phyloP scores from a whole-genome alignment of 1,139 yeast genomes.

The Taphrina populina region DNA sequence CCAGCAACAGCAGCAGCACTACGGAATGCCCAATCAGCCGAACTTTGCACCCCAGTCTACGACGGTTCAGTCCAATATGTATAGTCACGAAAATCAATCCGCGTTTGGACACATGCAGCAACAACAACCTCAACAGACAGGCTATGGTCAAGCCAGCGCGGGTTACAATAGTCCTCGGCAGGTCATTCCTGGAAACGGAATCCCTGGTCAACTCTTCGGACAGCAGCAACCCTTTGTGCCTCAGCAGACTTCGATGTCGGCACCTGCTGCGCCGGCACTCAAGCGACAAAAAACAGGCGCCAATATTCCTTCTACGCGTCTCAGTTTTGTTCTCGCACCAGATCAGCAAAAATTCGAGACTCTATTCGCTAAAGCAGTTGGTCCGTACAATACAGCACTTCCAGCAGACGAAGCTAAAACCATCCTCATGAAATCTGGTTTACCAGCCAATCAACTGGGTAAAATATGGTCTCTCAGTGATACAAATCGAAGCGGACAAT shows the following conservation, averaged over 20 bases:
- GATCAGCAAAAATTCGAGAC: slow-evolving; percentile 86
- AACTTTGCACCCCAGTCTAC: too few relatives aligned
- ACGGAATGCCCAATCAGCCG: too few relatives aligned
- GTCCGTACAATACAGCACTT: slow-evolving; percentile 59
- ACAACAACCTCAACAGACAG: too few relatives aligned
- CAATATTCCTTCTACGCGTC: slow-evolving; percentile 59
- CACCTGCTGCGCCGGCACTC: slow-evolving; percentile 40
- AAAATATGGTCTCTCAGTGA: slow-evolving; percentile 85
- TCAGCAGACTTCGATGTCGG: slow-evolving; percentile 39
- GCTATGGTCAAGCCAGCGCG: not conserved
- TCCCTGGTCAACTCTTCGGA: slow-evolving; percentile 1
- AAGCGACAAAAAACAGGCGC: slow-evolving; percentile 42
- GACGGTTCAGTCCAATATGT: not conserved
- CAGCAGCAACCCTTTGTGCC: slow-evolving; percentile 37
- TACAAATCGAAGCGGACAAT: slow-evolving; percentile 77
- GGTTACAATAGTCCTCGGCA: too few relatives aligned
- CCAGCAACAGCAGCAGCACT: slow-evolving; percentile 7
- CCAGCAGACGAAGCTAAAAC: slow-evolving; percentile 76
- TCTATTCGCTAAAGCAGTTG: slow-evolving; percentile 52
- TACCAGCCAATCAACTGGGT: slow-evolving; percentile 72
- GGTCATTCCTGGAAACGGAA: not conserved
- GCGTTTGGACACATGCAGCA: not conserved
- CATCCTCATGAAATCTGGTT: slow-evolving; percentile 75
- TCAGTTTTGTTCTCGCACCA: slow-evolving; percentile 77
- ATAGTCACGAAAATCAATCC: not conserved